Base-by-base conservation (phyloP, 345 rosid genomes). In the Hevea brasiliensis region DNA sequence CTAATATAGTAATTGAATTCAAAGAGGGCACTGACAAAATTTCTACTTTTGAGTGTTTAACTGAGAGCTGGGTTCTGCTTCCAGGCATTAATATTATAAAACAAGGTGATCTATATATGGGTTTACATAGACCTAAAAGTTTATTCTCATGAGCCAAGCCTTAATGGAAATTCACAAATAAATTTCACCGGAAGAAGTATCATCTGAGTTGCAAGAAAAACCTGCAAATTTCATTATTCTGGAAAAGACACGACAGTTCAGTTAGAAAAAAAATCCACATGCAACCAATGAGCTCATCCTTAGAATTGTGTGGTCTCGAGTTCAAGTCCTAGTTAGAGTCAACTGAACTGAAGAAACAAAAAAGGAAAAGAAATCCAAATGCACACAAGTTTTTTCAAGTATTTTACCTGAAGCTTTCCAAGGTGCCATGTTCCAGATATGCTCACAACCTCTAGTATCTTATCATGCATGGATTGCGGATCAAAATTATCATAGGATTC, bases 391-490 rank as follows among this genome's bases (percentile, higher is more conserved):
- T 24, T 77, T 40, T 11, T 35, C 20, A 53, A 17, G 51, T 66
- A 37, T n/a, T 51, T 55, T 27, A 89, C 97, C 94, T 91, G 97
- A 78, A 91, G 89, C 73, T 91, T 91, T 61, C 97, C 97, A 18
- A 91, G 94, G 73, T 91, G 97, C 97, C 97, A 91, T 14, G 97
- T 93, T 74, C 97, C 97, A 66, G 89, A 81, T 45, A 91, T 79
- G 41, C 90, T 88, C 42, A 91, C 97, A 68, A 91, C 92, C 83
- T 91, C 97, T 15, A 91, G 88, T 53, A 80, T 72, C 76, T 88
- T 87, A 83, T 91, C 97, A 71, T 91, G 92, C 91, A 88, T 89
- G 35, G 79, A 84, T 80, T 91, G 97, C 67, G 79, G 78, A 59
- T 82, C 84, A 75, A 91, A 89, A 69, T 83, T 85, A 71, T 91